Conservation (phyloP, 345 rosid species). For the Punica granatum region DNA sequence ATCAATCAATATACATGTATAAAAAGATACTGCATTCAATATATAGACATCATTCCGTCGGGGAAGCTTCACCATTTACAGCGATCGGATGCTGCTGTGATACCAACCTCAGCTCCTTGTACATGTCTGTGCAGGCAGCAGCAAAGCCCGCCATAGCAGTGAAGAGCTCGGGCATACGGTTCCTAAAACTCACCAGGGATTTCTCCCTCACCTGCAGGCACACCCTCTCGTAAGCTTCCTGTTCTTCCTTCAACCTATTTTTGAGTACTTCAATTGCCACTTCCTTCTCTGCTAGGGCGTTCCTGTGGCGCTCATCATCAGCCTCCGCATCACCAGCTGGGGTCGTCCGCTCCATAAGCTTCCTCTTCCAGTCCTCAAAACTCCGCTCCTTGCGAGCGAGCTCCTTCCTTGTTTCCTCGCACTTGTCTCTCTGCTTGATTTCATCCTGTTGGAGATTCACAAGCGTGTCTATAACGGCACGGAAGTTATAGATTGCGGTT, state of each 20-base stretch:
- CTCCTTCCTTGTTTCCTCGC: slow-evolving; percentile 58
- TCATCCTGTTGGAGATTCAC: slow-evolving; percentile 61
- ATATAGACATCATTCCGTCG: background rate
- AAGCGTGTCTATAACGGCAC: slow-evolving; percentile 54
- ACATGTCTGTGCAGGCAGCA: slow-evolving; percentile 41
- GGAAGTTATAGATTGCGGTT: slow-evolving; percentile 51
- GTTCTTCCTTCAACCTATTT: slow-evolving; percentile 60
- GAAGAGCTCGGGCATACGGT: slow-evolving; percentile 73
- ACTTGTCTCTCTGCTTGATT: slow-evolving; percentile 42
- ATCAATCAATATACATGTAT: background rate
- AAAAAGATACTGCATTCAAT: background rate
- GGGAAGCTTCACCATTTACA: background rate
- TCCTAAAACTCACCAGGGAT: slow-evolving; percentile 56
- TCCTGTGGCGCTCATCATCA: slow-evolving; percentile 28
- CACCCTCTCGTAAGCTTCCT: slow-evolving; percentile 40
- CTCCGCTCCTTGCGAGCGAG: slow-evolving; percentile 40
- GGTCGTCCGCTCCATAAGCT: slow-evolving; percentile 37
- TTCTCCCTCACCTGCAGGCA: slow-evolving; percentile 81
- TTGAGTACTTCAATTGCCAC: slow-evolving; percentile 32
- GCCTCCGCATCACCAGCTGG: slow-evolving; percentile 42
- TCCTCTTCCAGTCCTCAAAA: slow-evolving; percentile 61
- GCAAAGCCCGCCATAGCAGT: slow-evolving; percentile 45
- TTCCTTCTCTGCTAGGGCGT: slow-evolving; percentile 45
- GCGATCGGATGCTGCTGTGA: background rate
- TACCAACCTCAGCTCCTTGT: slow-evolving; percentile 21